Conservation (phyloP, 2,329 filamentous ascomycete genomes). For the Magnaporthales sp. region DNA sequence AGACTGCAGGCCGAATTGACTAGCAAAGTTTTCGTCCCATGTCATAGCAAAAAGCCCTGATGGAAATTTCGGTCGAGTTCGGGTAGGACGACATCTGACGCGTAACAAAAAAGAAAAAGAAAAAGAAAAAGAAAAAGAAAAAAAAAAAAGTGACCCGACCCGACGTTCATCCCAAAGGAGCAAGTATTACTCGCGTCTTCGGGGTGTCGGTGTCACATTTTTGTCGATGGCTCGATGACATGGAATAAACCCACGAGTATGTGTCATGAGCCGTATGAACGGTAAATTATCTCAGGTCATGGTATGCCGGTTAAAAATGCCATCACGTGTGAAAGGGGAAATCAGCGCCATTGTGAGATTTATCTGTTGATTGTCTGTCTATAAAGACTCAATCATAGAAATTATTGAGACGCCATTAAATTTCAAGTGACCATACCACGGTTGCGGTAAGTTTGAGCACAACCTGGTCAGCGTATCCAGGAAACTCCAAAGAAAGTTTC, state of each 20-base stretch:
- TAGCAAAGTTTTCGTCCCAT: neutral
- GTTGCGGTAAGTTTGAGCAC: neutral
- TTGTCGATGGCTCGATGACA: neutral
- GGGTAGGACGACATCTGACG: neutral
- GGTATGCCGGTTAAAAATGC: neutral
- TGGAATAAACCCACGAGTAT: neutral
- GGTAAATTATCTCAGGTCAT: neutral
- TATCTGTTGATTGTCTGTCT: neutral
- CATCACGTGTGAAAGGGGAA: neutral
- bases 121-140: too few species aligned
- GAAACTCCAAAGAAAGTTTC: neutral
- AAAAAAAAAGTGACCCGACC: neutral
- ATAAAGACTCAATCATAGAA: neutral
- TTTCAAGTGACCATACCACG: neutral
- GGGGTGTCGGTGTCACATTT: neutral
- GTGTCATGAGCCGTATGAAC: neutral
- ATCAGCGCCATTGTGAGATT: neutral
- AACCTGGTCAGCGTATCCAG: neutral
- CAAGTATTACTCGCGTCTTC: neutral
- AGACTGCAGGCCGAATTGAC: neutral
- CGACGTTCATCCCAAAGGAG: neutral
- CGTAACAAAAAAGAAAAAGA: too few species aligned
- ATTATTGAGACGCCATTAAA: neutral
- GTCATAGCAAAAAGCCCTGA: neutral
- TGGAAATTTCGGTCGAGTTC: neutral